phyloP scores from a whole-genome alignment of 495 filamentous ascomycete genomes.

The Penicillium pancosmium region DNA sequence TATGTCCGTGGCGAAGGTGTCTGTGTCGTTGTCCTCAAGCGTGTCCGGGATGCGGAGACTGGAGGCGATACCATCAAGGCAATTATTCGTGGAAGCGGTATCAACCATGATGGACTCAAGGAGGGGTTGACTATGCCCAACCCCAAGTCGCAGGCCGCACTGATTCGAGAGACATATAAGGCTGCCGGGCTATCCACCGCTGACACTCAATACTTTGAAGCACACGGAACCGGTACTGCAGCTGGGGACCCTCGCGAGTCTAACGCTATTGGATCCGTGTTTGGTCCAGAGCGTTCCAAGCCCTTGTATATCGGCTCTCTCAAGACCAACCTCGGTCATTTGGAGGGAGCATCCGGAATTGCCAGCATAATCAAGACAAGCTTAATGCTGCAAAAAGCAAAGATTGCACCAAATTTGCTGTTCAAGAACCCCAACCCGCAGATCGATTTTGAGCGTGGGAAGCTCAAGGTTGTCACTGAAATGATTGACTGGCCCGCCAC shows the following conservation, averaged over 20 bases:
- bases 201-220: conserved; percentile 38
- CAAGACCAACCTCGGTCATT: conserved; percentile 55
- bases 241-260: conserved; percentile 48
- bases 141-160: conserved; percentile 27
- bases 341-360: conserved; percentile 55
- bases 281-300: neutral
- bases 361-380: conserved; percentile 60
- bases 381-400: conserved; percentile 45
- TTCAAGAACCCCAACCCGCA: conserved; percentile 50
- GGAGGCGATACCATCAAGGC: conserved; percentile 44
- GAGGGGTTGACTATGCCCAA: conserved; percentile 43
- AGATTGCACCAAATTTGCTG: conserved; percentile 57
- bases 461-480: conserved; percentile 46
- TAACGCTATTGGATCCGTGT: neutral
- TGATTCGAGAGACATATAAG: conserved; percentile 39
- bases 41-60: conserved; percentile 31
- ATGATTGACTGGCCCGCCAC: conserved; percentile 22
- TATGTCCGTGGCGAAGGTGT: conserved; percentile 53
- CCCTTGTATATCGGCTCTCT: conserved; percentile 48
- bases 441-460: conserved; percentile 40
- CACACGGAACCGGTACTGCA: conserved; percentile 33
- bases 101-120: conserved; percentile 43
- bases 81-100: conserved; percentile 38
- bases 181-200: conserved; percentile 36
- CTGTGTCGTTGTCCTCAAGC: conserved; percentile 42